Base-by-base conservation (phyloP, 768 basidiomycete genomes). In the Hortiboletus campestris region DNA sequence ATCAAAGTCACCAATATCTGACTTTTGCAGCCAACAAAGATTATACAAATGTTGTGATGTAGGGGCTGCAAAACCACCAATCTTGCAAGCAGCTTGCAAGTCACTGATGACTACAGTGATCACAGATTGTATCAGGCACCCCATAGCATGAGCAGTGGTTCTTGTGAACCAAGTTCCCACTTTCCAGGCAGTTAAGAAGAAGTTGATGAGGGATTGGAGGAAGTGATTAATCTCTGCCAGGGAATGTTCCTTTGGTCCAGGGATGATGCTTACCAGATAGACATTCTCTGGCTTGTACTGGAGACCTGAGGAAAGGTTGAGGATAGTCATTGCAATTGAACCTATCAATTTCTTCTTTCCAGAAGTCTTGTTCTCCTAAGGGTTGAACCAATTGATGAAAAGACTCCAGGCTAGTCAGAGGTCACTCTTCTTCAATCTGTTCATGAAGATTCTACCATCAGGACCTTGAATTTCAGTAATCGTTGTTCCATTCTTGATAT, bases 231-330 rank as follows among this genome's bases (percentile, higher is more conserved):
- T 25, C 6, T 35, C 22, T 0, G 25, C 20, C 6, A 25, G 17
- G 3, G 36, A 53, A 0, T 76, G 75, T 17, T 76, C 67, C 4
- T 60, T 52, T 0, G 75, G 76, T 0, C 75, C 72, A 4, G 75
- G 74, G 14, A 76, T 73, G 35, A 77, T 51, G 0, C 68, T 74
- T 0, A 66, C 69, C 0, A 76, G 51, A 47, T 68, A 78, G 46
- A 78, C 60, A 57, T 80, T 77, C 40, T 77, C 67, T 0, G 56
- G 3, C 43, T 51, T 53, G 47, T 62, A 63, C 1, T 31, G 39
- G 12, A 56, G 45, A 25, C 51, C 46, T 1, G 46, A 61, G 9
- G 64, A 67, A 2, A 71, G 61, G 41, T 69, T 71, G 2, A 70
- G 51, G 0, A 63, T 55, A 0, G 39, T 43, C 55, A 70, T 56